A percentile compares a stretch with the other conserved stretches of the same genome.
Evolutionary conservation across 1,284 basidiomycete species (phyloP).

Genomic region (Cutaneotrichosporon sp.): DNA sequence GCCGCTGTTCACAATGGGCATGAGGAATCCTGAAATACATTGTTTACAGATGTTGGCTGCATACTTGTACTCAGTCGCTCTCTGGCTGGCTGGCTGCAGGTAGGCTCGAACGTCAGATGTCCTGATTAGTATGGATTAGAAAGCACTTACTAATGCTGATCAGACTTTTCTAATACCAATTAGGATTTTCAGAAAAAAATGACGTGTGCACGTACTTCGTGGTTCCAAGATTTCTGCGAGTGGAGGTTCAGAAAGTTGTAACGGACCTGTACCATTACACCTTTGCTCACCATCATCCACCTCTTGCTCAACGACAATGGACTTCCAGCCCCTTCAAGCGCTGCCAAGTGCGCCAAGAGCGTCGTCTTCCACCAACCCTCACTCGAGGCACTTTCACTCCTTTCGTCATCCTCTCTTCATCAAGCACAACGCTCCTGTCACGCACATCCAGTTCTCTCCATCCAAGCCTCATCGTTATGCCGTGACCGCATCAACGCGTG

Average conservation of each 20-base stretch:
- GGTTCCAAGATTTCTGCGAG: constrained; percentile 7
- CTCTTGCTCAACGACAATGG: constrained; percentile 29
- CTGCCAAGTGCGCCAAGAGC: constrained; percentile 43
- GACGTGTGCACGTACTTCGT: not conserved
- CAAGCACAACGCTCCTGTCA: constrained; percentile 91
- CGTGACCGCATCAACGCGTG: constrained; percentile 86
- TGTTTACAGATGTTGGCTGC: too few relatives aligned
- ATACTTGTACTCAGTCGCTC: too few relatives aligned
- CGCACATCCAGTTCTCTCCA: constrained; percentile 81
- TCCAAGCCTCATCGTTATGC: constrained; percentile 86
- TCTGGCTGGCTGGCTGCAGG: too few relatives aligned
- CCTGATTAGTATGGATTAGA: too few relatives aligned
- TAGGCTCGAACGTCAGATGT: too few relatives aligned
- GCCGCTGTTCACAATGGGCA: too few relatives aligned
- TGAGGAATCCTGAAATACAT: too few relatives aligned
- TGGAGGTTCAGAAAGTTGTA: constrained; percentile 6
- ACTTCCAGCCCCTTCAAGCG: constrained; percentile 42
- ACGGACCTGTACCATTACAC: not conserved
- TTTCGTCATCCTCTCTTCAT: constrained; percentile 54
- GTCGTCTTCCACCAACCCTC: constrained; percentile 40
- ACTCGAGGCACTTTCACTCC: constrained; percentile 48
- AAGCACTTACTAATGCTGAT: not conserved
- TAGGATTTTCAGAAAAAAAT: not conserved
- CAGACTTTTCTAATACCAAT: not conserved
- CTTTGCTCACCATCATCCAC: not conserved